A percentile compares a stretch with the other conserved stretches of the same genome.
These are phyloP conservation scores for Pseudopithomyces chartarum DNA, from an alignment of 2,329 filamentous ascomycete species.

Conservation along the genomic window DNA sequence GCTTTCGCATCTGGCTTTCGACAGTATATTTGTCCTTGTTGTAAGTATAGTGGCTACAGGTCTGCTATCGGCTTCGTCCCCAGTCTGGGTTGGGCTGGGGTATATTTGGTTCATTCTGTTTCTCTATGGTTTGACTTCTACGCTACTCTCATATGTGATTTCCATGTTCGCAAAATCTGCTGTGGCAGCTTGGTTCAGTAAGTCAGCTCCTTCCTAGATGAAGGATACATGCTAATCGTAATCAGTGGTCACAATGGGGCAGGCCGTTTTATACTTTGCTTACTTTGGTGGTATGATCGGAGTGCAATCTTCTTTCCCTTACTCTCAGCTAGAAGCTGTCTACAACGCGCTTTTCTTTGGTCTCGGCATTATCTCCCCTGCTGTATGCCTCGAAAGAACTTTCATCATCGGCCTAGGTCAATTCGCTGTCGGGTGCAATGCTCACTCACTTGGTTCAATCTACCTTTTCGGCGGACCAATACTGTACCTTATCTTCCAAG, in stretches of 20 bases:
- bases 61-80: conserved; percentile 61
- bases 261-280: conserved; percentile 59
- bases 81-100: conserved; percentile 73
- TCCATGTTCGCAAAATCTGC: conserved; percentile 75
- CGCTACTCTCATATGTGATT: conserved; percentile 75
- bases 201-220: not conserved
- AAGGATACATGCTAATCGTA: not conserved
- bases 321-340: conserved; percentile 20
- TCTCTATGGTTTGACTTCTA: conserved; percentile 78
- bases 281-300: conserved; percentile 45
- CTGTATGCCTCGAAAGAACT: conserved; percentile 22
- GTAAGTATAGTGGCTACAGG: conserved; percentile 70
- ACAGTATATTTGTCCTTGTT: conserved; percentile 72
- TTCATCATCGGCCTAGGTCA: conserved; percentile 45
- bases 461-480: conserved; percentile 81
- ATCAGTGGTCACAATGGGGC: conserved; percentile 75
- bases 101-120: conserved; percentile 81
- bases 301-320: conserved; percentile 22
- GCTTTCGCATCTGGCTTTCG: conserved; percentile 79
- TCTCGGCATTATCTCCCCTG: conserved; percentile 27
- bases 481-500: conserved; percentile 77
- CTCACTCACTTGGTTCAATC: conserved; percentile 63
- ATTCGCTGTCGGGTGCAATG: conserved; percentile 76
- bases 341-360: conserved; percentile 30
- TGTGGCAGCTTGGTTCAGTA: conserved; percentile 68